Evolutionary conservation across 805 yeast species (phyloP), one percentile per base, ranked within the genome.

Genomic region (Suhomyces emberorum): DNA sequence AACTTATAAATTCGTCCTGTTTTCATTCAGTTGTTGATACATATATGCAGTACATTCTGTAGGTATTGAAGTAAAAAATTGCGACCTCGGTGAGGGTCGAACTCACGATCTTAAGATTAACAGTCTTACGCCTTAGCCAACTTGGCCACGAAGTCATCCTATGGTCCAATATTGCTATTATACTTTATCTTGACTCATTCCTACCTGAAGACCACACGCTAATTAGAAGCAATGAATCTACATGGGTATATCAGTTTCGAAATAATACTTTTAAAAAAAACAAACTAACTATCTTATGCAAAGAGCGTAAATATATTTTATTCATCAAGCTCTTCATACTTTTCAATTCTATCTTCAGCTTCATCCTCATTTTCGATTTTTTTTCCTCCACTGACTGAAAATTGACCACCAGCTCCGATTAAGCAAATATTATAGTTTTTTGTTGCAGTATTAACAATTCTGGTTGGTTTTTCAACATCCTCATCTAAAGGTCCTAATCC

Each of bases 381-480:
- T 23, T 73, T 61, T 37, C 98, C 97, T 27, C 88, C 97, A 56
- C 91, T 76, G 7, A 88, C 83, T 36, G 95, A 83, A 55, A 87
- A 93, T 64, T 93, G 98, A 15, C 98, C 99, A 43, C 99, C 99
- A 31, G 93, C 93, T n/a, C 95, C 89, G 44, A 85, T 75, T 30
- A 78, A 46, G 29, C 69, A 55, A 48, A 93, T 87, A 44, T 82
- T 76, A 38, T 85, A 82, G 37, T 76, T 77, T 51, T 79, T 83
- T 1, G 97, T 88, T 2, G 99, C 99, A 3, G 98, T 93, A 59
- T 95, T 93, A 48, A 81, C 79, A 51, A 93, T 87, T 59, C 91
- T 77, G 0, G 96, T 85, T 29, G 98, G 99, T 15, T 69, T 68
- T 35, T 80, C 95, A 37, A 88, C 83, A 57, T 93, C 98, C 31